Evolutionary conservation across 148 eudicot species (phyloP).

Genomic region (Fallopia convolvulus): DNA sequence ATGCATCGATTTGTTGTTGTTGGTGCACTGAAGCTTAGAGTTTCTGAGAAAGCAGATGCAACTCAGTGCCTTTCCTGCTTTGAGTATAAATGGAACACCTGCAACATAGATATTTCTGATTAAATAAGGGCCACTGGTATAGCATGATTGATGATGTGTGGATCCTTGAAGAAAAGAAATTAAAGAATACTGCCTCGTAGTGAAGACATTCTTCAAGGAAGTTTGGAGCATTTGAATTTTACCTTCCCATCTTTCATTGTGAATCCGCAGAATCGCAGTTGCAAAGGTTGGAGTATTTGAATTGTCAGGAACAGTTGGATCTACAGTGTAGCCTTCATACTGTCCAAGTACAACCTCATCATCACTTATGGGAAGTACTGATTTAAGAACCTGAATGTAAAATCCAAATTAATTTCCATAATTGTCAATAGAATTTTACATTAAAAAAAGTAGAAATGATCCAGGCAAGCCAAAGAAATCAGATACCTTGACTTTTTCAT

Average conservation of each 20-base stretch:
- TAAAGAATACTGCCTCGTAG: background rate
- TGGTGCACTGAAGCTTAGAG: too few relatives aligned
- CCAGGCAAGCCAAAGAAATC: background rate
- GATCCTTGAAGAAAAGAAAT: background rate
- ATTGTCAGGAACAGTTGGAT: constrained; percentile 81
- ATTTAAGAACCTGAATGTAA: constrained; percentile 68
- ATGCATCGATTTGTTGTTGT: background rate
- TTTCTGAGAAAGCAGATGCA: background rate
- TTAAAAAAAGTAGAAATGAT: too few relatives aligned
- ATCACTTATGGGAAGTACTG: constrained; percentile 58
- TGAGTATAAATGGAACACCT: constrained; percentile 26
- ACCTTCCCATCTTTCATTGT: constrained; percentile 99
- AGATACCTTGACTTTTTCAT: constrained; percentile 93
- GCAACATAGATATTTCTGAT: constrained; percentile 18
- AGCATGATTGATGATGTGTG: background rate
- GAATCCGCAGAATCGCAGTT: constrained; percentile 63
- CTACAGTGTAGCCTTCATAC: constrained; percentile 83
- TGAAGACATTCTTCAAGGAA: background rate
- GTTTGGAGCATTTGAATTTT: too few relatives aligned
- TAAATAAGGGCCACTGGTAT: background rate
- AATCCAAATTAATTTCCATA: background rate
- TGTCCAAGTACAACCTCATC: constrained; percentile 96
- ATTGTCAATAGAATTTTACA: background rate
- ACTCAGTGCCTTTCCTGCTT: too few relatives aligned
- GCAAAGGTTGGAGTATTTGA: constrained; percentile 99